Conservation (phyloP, 2,329 filamentous ascomycete genomes). For the Diaporthe sp. region DNA sequence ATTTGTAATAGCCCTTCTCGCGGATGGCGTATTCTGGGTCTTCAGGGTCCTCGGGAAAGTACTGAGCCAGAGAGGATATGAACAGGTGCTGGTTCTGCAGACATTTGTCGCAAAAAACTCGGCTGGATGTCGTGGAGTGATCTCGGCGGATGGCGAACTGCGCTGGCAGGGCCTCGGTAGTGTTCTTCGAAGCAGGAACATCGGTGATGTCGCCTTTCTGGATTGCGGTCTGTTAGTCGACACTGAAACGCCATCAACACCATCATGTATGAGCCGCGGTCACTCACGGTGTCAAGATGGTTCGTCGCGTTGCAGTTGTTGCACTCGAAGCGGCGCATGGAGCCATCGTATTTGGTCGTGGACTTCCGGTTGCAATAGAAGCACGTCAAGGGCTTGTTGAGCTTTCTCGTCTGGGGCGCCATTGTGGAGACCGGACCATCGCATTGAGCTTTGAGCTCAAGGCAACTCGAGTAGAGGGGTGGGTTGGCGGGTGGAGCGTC, state of each 20-base stretch:
- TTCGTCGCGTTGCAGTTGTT: constrained; percentile 87
- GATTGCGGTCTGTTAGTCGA: not conserved
- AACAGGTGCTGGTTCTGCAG: constrained; percentile 91
- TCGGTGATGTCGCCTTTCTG: constrained; percentile 92
- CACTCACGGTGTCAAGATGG: constrained; percentile 84
- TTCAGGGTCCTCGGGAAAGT: constrained; percentile 75
- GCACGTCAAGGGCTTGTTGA: constrained; percentile 70
- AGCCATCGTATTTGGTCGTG: constrained; percentile 69
- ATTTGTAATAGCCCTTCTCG: constrained; percentile 78
- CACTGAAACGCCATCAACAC: not conserved
- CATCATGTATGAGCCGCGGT: not conserved
- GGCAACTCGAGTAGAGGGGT: constrained; percentile 2
- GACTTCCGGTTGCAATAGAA: constrained; percentile 87
- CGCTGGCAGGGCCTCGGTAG: constrained; percentile 56
- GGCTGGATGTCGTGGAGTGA: constrained; percentile 52
- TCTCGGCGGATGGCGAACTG: constrained; percentile 63
- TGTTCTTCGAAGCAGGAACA: constrained; percentile 77
- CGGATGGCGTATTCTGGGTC: constrained; percentile 79
- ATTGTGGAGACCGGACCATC: constrained; percentile 50
- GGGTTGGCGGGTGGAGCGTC: not conserved
- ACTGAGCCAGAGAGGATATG: constrained; percentile 82
- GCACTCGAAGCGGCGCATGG: constrained; percentile 79
- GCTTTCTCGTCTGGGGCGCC: constrained; percentile 54
- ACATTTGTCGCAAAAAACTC: constrained; percentile 81
- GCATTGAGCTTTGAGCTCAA: constrained; percentile 13